Base-by-base conservation (phyloP, 2,329 filamentous ascomycete species). In the Arachnopeziza araneosa region DNA sequence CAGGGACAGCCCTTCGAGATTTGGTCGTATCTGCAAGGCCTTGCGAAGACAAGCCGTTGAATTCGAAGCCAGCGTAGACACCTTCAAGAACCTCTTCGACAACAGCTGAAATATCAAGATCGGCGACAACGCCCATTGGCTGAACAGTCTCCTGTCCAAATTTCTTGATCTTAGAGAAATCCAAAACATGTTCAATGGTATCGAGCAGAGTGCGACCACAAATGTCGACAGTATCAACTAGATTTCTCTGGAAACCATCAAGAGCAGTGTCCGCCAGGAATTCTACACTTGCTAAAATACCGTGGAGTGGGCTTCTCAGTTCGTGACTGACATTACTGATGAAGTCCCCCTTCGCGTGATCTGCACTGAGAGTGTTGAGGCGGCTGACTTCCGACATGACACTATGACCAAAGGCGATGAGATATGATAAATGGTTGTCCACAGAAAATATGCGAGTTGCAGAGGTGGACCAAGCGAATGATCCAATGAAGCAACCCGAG, bases 311-410 rank as follows among this genome's bases (percentile, higher is more conserved):
- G 8, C 78, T 82, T 50, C 82, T 75, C 3, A 85, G 68, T 57
- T 85, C 82, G 64, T 85, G 82, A 50, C 79, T 82, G 61, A 85
- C 82, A 24, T 78, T 82, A 1, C 79, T 80, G 36, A 85, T 82
- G 59, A 84, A 83, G 6, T 81, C 80, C 0, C 78, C 77, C 64
- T 84, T 84, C 21, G 80, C 78, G 8, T 72, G 74, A 58, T 80
- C 77, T 8, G 76, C 77, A 26, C 76, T 77, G 10, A 78, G 67
- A 1, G 79, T 79, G 56, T 83, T 79, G 30, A 83, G 72, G 21
- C 80, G 76, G 1, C 77, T 77, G 1, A 83, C 71, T 61, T 85
- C 79, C 14, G 77, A 77, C 76, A 84, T 84, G 55, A 78, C 80
- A 26, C 76, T 77, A 52, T 78, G 77, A 8, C 76, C 75, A 59